Percentiles rank a stretch among this genome's conserved stretches.
phyloP scores from a whole-genome alignment of 306 rosid species.

The Canavalia ensiformis region DNA sequence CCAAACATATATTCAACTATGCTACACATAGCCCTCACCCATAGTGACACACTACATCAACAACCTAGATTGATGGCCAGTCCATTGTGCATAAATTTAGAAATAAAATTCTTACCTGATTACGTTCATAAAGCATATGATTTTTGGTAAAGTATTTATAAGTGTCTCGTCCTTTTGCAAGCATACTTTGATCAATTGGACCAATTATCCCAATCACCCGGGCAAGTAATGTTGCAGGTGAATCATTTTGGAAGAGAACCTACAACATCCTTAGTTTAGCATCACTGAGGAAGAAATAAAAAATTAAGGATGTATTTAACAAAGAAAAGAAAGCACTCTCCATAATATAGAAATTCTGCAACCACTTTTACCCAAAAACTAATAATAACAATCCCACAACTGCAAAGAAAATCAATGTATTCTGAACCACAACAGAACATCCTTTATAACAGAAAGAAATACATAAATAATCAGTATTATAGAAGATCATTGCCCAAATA shows the following conservation, averaged over 20 bases:
- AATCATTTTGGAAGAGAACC: constrained; percentile 92
- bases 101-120: constrained; percentile 69
- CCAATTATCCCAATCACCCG: constrained; percentile 83
- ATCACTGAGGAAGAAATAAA: constrained; percentile 26
- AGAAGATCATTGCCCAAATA: constrained; percentile 30
- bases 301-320: constrained; percentile 7
- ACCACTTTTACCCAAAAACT: constrained; percentile 7
- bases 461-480: constrained; percentile 8
- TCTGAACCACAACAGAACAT: constrained; percentile 27
- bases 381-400: not conserved
- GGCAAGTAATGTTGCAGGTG: constrained; percentile 87
- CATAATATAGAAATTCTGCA: constrained; percentile 9
- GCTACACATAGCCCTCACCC: constrained; percentile 4
- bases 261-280: constrained; percentile 47
- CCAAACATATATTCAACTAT: constrained; percentile 4
- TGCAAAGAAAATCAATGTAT: not conserved
- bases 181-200: constrained; percentile 84
- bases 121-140: constrained; percentile 92
- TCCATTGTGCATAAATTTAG: not conserved
- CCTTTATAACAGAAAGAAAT: not conserved
- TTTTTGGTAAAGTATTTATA: constrained; percentile 87
- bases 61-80: constrained; percentile 22
- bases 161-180: constrained; percentile 86
- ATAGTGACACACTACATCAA: constrained; percentile 4
- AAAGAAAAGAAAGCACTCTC: constrained; percentile 5